A percentile compares a stretch with the other conserved stretches of the same genome.
Evolutionary conservation across 2,329 filamentous ascomycete species (phyloP).

Genomic region (Pseudogymnoascus sp.): DNA sequence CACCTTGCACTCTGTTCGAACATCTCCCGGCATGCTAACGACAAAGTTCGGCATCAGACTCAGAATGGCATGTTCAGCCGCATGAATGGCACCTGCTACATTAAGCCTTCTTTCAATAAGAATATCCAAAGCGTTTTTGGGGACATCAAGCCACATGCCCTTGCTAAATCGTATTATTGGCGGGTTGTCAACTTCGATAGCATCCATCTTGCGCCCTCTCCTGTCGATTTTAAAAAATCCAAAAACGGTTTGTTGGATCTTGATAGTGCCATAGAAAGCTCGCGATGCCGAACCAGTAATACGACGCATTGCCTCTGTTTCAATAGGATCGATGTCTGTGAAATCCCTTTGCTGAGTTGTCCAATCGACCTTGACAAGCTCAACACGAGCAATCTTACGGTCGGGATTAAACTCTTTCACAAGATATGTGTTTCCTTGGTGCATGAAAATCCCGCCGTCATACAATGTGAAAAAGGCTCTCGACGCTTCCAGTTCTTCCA

Average conservation of each 20-base stretch:
- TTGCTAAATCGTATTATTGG: conserved; percentile 79
- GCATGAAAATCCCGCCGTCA: conserved; percentile 92
- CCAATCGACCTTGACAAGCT: conserved; percentile 88
- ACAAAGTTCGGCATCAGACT: conserved; percentile 86
- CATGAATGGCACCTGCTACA: conserved; percentile 83
- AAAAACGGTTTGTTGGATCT: conserved; percentile 82
- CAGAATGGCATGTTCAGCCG: conserved; percentile 85
- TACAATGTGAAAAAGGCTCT: conserved; percentile 95
- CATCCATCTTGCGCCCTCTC: conserved; percentile 77
- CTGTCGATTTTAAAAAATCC: conserved; percentile 97
- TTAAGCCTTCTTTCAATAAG: conserved; percentile 66
- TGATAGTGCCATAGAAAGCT: conserved; percentile 81
- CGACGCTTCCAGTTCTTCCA: conserved; percentile 93
- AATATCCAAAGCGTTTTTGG: conserved; percentile 69
- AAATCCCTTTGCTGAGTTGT: conserved; percentile 88
- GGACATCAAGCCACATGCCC: conserved; percentile 94
- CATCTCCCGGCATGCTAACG: conserved; percentile 80
- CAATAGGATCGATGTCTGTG: conserved; percentile 87
- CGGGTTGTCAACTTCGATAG: conserved; percentile 86
- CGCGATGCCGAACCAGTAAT: conserved; percentile 56
- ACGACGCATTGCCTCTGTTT: conserved; percentile 77
- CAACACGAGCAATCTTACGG: conserved; percentile 74
- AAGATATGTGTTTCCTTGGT: conserved; percentile 89
- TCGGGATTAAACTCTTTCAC: conserved; percentile 84
- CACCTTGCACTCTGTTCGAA: conserved; percentile 90